phyloP scores from a whole-genome alignment of 768 basidiomycete species.

The Filobasidium floriforme region DNA sequence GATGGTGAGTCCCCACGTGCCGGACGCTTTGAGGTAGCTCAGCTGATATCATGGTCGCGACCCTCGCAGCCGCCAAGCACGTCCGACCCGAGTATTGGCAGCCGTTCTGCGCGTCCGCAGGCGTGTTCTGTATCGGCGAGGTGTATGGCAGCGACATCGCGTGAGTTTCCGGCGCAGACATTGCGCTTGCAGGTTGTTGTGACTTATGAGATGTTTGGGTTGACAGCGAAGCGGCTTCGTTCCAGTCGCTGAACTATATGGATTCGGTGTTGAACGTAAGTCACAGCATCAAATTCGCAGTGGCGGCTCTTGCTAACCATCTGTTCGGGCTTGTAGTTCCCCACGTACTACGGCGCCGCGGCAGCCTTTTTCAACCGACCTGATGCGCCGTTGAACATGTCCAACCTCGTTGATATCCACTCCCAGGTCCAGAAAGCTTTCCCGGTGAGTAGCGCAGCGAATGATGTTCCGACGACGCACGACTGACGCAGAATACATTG shows the following conservation, averaged over 20 bases:
- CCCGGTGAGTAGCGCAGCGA: slow-evolving; percentile 26
- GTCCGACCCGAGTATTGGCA: slow-evolving; percentile 71
- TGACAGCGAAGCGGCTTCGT: slow-evolving; percentile 27
- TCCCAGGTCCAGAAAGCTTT: slow-evolving; percentile 31
- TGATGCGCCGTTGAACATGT: slow-evolving; percentile 29
- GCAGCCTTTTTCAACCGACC: slow-evolving; percentile 31
- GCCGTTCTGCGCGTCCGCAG: slow-evolving; percentile 61
- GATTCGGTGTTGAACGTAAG: slow-evolving; percentile 35
- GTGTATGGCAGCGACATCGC: slow-evolving; percentile 57
- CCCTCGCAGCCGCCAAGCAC: slow-evolving; percentile 49
- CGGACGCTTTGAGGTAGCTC: background rate
- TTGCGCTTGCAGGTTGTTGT: background rate
- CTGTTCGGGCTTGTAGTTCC: slow-evolving; percentile 22
- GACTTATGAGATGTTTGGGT: background rate
- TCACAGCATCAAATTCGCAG: background rate
- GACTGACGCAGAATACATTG: background rate
- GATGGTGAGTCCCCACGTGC: slow-evolving; percentile 46
- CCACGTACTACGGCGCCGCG: slow-evolving; percentile 36
- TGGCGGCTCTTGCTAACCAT: background rate
- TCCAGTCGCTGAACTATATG: slow-evolving; percentile 36
- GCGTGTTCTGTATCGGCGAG: slow-evolving; percentile 82
- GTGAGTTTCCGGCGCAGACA: slow-evolving; percentile 8
- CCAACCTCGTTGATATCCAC: slow-evolving; percentile 31
- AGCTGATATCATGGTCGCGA: background rate
- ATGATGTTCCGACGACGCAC: background rate